These are phyloP conservation scores for Mortierella antarctica DNA, from an alignment of 192 early-diverging fungal genomes.

Conservation along the genomic window DNA sequence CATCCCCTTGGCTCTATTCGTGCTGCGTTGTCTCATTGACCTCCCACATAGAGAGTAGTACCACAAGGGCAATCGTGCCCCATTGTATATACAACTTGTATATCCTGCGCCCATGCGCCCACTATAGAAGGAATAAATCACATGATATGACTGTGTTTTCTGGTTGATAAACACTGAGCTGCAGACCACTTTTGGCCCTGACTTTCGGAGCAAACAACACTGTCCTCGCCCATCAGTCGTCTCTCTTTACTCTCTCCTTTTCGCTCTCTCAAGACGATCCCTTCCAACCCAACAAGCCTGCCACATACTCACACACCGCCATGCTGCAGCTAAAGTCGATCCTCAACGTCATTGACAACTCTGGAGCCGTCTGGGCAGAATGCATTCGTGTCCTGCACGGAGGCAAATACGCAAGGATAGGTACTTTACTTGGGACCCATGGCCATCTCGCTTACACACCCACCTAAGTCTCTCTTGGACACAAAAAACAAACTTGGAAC, in stretches of 20 bases:
- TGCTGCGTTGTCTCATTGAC: no score
- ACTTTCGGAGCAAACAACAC: not conserved
- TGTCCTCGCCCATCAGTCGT: not conserved
- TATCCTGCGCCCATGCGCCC: no score
- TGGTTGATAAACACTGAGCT: not conserved
- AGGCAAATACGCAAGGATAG: slow-evolving; percentile 76
- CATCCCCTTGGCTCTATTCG: no score
- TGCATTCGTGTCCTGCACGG: slow-evolving; percentile 93
- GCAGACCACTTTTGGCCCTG: not conserved
- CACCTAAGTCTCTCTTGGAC: not conserved
- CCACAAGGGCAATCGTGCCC: no score
- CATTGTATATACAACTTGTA: no score
- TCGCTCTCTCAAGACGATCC: not conserved
- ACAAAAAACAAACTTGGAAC: not conserved
- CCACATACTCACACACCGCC: slow-evolving; percentile 4
- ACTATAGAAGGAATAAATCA: no score
- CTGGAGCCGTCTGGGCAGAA: slow-evolving; percentile 91
- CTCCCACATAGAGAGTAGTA: no score
- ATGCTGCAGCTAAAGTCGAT: slow-evolving; percentile 88
- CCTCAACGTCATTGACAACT: slow-evolving; percentile 97
- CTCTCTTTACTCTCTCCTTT: slow-evolving; percentile 3
- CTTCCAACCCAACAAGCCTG: not conserved
- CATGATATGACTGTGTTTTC: not conserved
- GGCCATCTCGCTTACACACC: not conserved
- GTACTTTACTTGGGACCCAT: slow-evolving; percentile 23